Base-by-base conservation (phyloP, 257 asterid species). In the Solanum piurae region DNA sequence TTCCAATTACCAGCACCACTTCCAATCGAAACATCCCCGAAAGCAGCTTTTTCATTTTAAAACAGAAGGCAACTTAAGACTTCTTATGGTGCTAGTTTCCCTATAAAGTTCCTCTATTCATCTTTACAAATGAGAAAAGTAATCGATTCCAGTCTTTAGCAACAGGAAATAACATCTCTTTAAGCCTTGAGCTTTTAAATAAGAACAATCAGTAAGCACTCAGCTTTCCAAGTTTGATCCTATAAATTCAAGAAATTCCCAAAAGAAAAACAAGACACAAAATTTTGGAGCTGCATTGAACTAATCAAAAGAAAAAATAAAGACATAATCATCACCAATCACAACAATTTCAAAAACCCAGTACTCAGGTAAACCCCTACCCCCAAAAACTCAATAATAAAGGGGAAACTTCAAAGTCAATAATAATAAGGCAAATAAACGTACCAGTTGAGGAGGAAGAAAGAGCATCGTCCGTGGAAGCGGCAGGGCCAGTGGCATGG, bases 401-500 rank as follows among this genome's bases (percentile, higher is more conserved):
- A 10, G 29, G 20, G 1, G 21, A 13, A 83, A 85, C 16, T 52
- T 11, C 3, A 5, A 16, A 40, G 4, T 23, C 1, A 16, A 20
- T 46, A 55, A 42, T 5, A 52, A 42, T 5, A 52, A 25, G 16
- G 25, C 5, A 27, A 76, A 13, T 3, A 64, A 21, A 37, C 14
- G 88, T 93, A 96, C 99, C 95, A 3, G 93, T 25, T 80, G 92
- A 64, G 20, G 96, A 84, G 16, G 94, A 88, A 27, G 93, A 83
- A 16, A 94, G 90, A 33, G 90, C 92, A 27, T 92, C 93, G 29
- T 92, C 95, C 18, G 89, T 14, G 75, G 92, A 95, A 62, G 96
- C 96, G 21, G 95, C 29, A 6, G 94, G 90, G 5, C 98, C 98
- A 60, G 95, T 90, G 25, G 95, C 94, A 88, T 92, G 94, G 27